phyloP scores from a whole-genome alignment of 1,139 yeast genomes.

The Geotrichum siamense region DNA sequence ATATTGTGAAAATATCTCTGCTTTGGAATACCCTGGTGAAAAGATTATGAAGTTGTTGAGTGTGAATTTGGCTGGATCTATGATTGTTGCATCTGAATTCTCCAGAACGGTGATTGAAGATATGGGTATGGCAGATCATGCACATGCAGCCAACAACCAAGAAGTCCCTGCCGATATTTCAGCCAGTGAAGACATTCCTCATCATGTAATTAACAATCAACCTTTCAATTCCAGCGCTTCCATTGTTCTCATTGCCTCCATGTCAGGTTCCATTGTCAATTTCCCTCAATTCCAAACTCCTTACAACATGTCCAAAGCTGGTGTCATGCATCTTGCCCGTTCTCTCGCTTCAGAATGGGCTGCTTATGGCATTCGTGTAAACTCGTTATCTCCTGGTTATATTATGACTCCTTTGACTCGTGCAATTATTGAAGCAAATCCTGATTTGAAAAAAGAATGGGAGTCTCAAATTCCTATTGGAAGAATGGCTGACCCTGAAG shows the following conservation, averaged over 20 bases:
- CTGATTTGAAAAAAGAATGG: slow-evolving; percentile 50
- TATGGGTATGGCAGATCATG: slow-evolving; percentile 41
- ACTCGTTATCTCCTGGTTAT: slow-evolving; percentile 77
- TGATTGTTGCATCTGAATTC: slow-evolving; percentile 56
- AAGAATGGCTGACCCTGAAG: slow-evolving; percentile 72
- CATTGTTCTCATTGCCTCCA: slow-evolving; percentile 69
- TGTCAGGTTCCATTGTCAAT: slow-evolving; percentile 80
- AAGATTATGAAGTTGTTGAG: slow-evolving; percentile 63
- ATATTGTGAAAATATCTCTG: slow-evolving; percentile 69
- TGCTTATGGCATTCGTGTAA: slow-evolving; percentile 64
- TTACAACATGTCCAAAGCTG: slow-evolving; percentile 82
- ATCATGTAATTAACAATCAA: not conserved
- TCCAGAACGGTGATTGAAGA: slow-evolving; percentile 60
- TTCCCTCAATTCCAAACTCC: slow-evolving; percentile 81
- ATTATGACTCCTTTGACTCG: slow-evolving; percentile 60
- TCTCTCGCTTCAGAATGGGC: slow-evolving; percentile 87
- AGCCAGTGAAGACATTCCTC: not conserved
- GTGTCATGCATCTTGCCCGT: slow-evolving; percentile 68
- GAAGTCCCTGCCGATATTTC: slow-evolving; percentile 4
- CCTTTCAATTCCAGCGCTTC: slow-evolving; percentile 41
- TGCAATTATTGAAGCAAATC: slow-evolving; percentile 48
- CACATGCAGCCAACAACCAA: not conserved
- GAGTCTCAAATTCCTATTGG: slow-evolving; percentile 62
- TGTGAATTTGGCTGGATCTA: slow-evolving; percentile 70
- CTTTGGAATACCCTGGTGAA: slow-evolving; percentile 65